Evolutionary conservation across 345 rosid species (phyloP), one percentile per base, ranked within the genome.

Genomic region (Pistacia atlantica): DNA sequence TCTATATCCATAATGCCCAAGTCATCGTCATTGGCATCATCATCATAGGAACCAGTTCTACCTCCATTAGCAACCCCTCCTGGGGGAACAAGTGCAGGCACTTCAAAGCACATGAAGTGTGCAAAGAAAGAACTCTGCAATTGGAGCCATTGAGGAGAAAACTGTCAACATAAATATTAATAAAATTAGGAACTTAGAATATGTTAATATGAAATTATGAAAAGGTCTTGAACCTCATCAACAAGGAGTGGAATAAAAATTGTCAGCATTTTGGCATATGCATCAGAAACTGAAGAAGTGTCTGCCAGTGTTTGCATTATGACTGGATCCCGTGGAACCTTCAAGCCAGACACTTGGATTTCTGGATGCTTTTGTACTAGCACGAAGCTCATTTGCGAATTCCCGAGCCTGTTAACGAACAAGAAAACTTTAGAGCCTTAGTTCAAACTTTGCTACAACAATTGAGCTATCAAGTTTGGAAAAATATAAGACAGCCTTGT

Each of bases 91-190:
- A 97, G 97, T 37, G 97, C 90, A 75, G 98, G 97, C 75, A 97
- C 97, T 85, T 97, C 97, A 79, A 94, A 97, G 92, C 99, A 97
- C 99, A 97, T 91, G 84, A 97, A 93, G 84, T 94, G 99, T 49
- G 99, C 99, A 83, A 97, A 97, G 82, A 97, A 97, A 60, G 98
- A 94, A 85, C 99, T 97, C 99, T 97, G 92, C 89, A 70, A 80
- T 65, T 78, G 77, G 81, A 84, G 75, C 69, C 81, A 83, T 35
- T 71, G 28, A 55, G 20, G 35, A 78, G 76, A 49, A 72, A 75
- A 48, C 22, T 75, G 54, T 75, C 13, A 59, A 69, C 45, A 55
- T 14, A 75, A 78, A 72, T 18, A 37, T 14, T 18, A 76, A 81
- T 49, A 64, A 48, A 58, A 74, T 51, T 28, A 45, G 76, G 35